These are phyloP conservation scores for Monosporozyma siamensis DNA, from an alignment of 805 yeast genomes.

Conservation along the genomic window DNA sequence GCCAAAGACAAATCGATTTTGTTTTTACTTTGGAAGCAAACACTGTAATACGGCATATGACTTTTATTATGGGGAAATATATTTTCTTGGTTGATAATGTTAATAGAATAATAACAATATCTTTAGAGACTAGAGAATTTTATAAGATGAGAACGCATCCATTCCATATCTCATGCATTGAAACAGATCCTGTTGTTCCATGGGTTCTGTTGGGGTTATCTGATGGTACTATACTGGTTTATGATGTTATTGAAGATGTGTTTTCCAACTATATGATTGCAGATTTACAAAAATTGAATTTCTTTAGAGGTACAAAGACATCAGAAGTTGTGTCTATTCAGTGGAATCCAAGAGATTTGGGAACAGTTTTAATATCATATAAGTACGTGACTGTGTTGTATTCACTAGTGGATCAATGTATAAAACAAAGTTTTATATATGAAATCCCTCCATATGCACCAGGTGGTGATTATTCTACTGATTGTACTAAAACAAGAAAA, in stretches of 20 bases:
- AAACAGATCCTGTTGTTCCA: constrained; percentile 78
- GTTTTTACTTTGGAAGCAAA: constrained; percentile 45
- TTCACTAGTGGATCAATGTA: constrained; percentile 49
- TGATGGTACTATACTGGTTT: constrained; percentile 63
- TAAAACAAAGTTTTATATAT: constrained; percentile 51
- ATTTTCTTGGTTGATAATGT: constrained; percentile 59
- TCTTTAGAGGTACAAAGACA: constrained; percentile 38
- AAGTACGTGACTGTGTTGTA: constrained; percentile 58
- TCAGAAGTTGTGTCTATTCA: constrained; percentile 60
- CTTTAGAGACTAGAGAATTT: constrained; percentile 53
- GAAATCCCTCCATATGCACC: constrained; percentile 58
- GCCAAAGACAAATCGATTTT: constrained; percentile 72
- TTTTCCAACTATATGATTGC: constrained; percentile 58
- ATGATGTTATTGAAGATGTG: constrained; percentile 73
- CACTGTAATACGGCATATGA: constrained; percentile 43
- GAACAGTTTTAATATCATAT: constrained; percentile 67
- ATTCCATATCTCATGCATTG: constrained; percentile 52
- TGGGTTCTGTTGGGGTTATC: constrained; percentile 75
- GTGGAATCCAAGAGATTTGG: constrained; percentile 86
- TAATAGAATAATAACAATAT: constrained; percentile 56
- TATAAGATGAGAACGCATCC: constrained; percentile 38
- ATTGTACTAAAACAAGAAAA: constrained; percentile 25
- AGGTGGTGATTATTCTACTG: constrained; percentile 47
- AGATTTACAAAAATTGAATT: constrained; percentile 49
- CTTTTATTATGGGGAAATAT: constrained; percentile 73